Conservation (phyloP, 2,329 filamentous ascomycete genomes). For the Leptosphaerulina australis region DNA sequence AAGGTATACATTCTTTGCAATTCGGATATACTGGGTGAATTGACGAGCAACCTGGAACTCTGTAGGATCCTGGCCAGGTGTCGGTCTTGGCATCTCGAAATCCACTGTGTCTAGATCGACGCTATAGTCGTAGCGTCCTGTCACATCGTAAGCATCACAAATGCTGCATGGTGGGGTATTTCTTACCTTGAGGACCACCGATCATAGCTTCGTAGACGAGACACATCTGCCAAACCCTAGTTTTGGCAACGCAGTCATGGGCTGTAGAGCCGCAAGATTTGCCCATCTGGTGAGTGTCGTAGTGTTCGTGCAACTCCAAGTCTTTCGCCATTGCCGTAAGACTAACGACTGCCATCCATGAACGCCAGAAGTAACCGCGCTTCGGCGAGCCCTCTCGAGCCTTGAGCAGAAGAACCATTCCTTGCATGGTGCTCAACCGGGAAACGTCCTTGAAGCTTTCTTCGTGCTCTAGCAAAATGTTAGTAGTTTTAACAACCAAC, state of each 20-base stretch:
- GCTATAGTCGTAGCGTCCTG: conserved; percentile 74
- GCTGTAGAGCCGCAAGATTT: conserved; percentile 70
- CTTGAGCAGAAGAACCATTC: conserved; percentile 84
- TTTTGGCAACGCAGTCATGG: conserved; percentile 82
- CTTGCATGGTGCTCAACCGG: conserved; percentile 88
- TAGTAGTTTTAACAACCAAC: conserved; percentile 20
- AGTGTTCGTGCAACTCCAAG: conserved; percentile 85
- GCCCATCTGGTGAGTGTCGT: conserved; percentile 75
- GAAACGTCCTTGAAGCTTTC: conserved; percentile 94
- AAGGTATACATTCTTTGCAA: conserved; percentile 76
- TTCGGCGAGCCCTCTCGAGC: conserved; percentile 91
- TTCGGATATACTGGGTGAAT: conserved; percentile 78
- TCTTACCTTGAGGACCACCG: conserved; percentile 84
- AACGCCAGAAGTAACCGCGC: conserved; percentile 93
- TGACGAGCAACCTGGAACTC: conserved; percentile 82
- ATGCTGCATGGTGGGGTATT: background rate
- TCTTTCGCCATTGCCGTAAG: conserved; percentile 94
- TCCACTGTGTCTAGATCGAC: conserved; percentile 79
- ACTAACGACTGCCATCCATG: conserved; percentile 94
- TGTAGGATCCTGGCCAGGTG: conserved; percentile 71
- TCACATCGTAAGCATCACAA: conserved; percentile 11
- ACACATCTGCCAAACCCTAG: conserved; percentile 86
- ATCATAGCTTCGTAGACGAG: conserved; percentile 91
- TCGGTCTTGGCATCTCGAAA: conserved; percentile 67
- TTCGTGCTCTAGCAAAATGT: conserved; percentile 71